Base-by-base conservation (phyloP, 495 filamentous ascomycete genomes). In the Aspergillus egyptiacus region DNA sequence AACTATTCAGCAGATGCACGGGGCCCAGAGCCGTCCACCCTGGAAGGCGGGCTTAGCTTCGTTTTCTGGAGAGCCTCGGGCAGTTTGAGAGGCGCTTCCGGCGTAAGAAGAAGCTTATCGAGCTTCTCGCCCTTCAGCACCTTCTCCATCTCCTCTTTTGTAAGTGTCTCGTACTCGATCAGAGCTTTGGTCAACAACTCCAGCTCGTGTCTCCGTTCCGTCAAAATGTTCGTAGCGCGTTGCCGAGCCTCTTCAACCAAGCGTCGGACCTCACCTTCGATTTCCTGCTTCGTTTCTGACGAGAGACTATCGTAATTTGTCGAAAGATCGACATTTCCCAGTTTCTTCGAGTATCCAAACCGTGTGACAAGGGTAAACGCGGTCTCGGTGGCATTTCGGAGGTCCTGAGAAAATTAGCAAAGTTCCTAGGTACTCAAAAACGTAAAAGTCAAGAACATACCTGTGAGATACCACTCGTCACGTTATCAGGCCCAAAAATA, bases 161-260 rank as follows among this genome's bases (percentile, higher is more conserved):
- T 85, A 18, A 96, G 70, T 2, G 87, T 94, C 68, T 97, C 94
- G 66, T 96, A 96, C 70, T 97, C 85, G 20, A 98, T 80, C 10
- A 98, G 70, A 3, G 90, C 93, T 58, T 89, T 82, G 23, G 91
- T 91, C 5, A 98, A 69, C 15, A 85, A 65, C 52, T 97, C 91
- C 8, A 98, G 76, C 60, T 95, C 91, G 43, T 87, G 80, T 17
- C 87, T 76, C 59, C 84, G 86, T 28, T 75, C 71, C 0, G 72
- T 73, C 25, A 98, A 72, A 17, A 96, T 77, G 28, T 77, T 76
- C 8, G 74, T 77, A 1, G 89, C 89, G 8, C 88, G 84, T n/a
- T 71, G 69, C 25, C 84, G 81, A 15, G 82, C 85, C 53, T 94
- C 90, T 53, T 95, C 87, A 9, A 97, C 78, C 14, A 95, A 73